These are phyloP conservation scores for Emergomyces africanus DNA, from an alignment of 2,329 filamentous ascomycete species.

Conservation along the genomic window DNA sequence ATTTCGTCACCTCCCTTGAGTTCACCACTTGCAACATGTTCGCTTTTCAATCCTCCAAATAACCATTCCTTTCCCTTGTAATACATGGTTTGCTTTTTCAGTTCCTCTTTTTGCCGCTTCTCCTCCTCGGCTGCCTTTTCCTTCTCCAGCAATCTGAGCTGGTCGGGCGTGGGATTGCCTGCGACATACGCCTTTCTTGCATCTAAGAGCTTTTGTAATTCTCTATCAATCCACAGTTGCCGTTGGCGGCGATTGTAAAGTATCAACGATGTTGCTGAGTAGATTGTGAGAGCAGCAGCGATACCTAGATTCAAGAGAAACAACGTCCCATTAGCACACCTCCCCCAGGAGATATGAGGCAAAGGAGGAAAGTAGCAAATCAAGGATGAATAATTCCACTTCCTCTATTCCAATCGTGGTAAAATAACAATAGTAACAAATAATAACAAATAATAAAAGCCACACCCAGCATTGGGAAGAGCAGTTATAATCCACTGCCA, in stretches of 20 bases:
- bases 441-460: neutral
- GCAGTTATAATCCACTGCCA: neutral
- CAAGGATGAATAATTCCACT: neutral
- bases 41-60: conserved; percentile 26
- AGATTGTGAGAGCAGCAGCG: conserved; percentile 47
- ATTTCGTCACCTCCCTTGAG: conserved; percentile 6
- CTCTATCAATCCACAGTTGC: conserved; percentile 46
- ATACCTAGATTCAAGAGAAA: conserved; percentile 35
- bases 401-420: neutral
- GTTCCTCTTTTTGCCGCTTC: conserved; percentile 27
- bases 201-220: conserved; percentile 29
- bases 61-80: conserved; percentile 27
- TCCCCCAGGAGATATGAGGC: neutral
- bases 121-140: conserved; percentile 33
- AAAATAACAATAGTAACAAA: too few relatives aligned
- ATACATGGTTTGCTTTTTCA: conserved; percentile 26
- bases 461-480: neutral
- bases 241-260: conserved; percentile 54
- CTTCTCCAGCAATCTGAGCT: conserved; percentile 32
- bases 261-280: conserved; percentile 53
- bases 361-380: neutral
- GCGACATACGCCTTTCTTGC: conserved; percentile 30
- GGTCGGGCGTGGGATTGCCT: conserved; percentile 28
- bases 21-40: conserved; percentile 14
- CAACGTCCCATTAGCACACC: neutral